Base-by-base conservation (phyloP, 495 filamentous ascomycete genomes). In the Monascus purpureus region DNA sequence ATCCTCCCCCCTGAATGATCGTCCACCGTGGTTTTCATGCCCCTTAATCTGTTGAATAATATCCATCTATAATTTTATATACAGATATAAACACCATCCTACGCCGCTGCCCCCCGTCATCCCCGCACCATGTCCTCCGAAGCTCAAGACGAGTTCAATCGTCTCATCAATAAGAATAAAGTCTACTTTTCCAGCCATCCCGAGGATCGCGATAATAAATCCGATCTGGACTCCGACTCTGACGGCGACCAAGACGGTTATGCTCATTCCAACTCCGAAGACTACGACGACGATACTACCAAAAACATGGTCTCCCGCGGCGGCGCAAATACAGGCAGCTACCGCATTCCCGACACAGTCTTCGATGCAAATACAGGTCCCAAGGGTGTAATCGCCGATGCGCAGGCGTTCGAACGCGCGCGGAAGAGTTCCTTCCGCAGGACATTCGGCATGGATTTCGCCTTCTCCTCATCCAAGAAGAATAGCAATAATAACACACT, bases 381-480 rank as follows among this genome's bases (percentile, higher is more conserved):
- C 34, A 96, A 96, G 61, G 90, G 90, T 42, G 90, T 97, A 53
- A 95, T 97, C 39, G 86, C 92, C 41, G 90, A 97, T 49, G 90
- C 90, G 15, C 73, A 82, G 39, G 77, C 82, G 32, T 96, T 87
- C 48, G 86, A 95, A 55, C 72, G 76, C 32, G 84, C 87, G 8
- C 74, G 74, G 31, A 79, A 77, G 42, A 65, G 59, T 40, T 80
- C 71, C 29, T 67, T 69, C 50, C 65, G 67, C 18, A 46, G 49
- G 27, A 69, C 67, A 12, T 47, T 71, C 17, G 55, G 63, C 26
- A 22, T 22, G 20, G 20, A 22, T 22, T 22, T 22, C 9, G 39
- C 40, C 31, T 41, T 36, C 17, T 32, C 37, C 37, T 43, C 40
- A 24, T 47, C 26, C 32, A 65, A 55, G 20, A 22, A 22, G 20